Conservation (phyloP, 2,329 filamentous ascomycete species). For the Calonectria ilicicola region DNA sequence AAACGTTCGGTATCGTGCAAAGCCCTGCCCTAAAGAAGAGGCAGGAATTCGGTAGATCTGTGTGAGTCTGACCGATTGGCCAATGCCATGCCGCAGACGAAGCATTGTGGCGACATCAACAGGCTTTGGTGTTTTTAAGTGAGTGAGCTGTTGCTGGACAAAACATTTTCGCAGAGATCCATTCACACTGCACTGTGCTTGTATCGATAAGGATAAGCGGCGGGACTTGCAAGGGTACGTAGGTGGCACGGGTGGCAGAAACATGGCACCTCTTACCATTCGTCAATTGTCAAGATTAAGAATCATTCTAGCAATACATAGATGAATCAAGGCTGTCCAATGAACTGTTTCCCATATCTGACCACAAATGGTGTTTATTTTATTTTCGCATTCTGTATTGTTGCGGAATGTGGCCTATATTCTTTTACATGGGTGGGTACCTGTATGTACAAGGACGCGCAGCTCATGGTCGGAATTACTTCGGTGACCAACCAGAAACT, state of each 20-base stretch:
- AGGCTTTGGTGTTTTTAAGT: constrained; percentile 13
- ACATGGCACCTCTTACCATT: not conserved
- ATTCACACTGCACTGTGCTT: not conserved
- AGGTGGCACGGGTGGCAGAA: not conserved
- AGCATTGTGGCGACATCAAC: constrained; percentile 42
- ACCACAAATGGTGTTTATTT: not conserved
- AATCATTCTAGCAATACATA: not conserved
- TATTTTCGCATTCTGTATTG: no score
- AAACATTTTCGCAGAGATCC: constrained; percentile 31
- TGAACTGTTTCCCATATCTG: not conserved
- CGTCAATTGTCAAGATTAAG: not conserved
- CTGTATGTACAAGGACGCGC: not conserved
- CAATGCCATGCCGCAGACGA: constrained; percentile 37
- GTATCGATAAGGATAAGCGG: constrained; percentile 26
- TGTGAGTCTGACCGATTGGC: constrained; percentile 28
- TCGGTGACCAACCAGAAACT: not conserved
- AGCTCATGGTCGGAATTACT: constrained; percentile 8
- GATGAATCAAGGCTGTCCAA: not conserved
- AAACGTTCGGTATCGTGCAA: constrained; percentile 1
- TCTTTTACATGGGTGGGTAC: not conserved
- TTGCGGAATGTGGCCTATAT: not conserved
- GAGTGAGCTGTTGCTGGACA: constrained; percentile 27
- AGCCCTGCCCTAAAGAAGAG: not conserved
- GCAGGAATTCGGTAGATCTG: constrained; percentile 18
- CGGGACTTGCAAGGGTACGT: not conserved